Percentiles rank a stretch among this genome's conserved stretches.
Evolutionary conservation across 352 stramenopile species (phyloP).

Genomic region (Phytopythium delawarense): DNA sequence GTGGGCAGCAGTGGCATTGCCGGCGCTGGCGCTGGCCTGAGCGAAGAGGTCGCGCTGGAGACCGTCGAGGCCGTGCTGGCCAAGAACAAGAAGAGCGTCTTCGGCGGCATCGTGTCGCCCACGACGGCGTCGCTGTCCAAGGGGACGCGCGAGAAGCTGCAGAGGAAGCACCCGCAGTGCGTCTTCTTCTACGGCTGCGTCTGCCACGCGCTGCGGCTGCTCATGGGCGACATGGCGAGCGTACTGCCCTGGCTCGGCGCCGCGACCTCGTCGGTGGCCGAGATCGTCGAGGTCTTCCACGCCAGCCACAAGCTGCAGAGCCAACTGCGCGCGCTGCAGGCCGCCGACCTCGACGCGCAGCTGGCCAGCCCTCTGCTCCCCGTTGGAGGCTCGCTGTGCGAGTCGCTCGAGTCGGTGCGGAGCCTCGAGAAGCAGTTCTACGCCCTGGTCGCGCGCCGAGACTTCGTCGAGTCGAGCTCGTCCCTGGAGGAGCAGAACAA

Average conservation of each 20-base stretch:
- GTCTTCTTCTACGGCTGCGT: constrained; percentile 68
- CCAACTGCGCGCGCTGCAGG: constrained; percentile 8
- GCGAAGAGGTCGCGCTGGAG: constrained; percentile 29
- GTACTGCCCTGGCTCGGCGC: constrained; percentile 49
- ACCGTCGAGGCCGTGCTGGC: constrained; percentile 45
- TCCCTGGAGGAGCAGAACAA: constrained; percentile 37
- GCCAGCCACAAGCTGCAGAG: constrained; percentile 42
- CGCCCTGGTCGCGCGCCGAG: constrained; percentile 42
- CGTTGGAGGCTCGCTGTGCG: constrained; percentile 23
- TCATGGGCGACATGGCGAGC: constrained; percentile 47
- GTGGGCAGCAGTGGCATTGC: background rate
- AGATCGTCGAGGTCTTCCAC: constrained; percentile 40
- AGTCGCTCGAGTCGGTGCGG: constrained; percentile 42
- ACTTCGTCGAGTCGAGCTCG: constrained; percentile 44
- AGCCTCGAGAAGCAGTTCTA: constrained; percentile 53
- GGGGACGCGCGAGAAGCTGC: constrained; percentile 41
- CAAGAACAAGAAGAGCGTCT: constrained; percentile 46
- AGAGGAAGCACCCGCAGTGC: constrained; percentile 54
- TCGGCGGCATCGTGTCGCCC: constrained; percentile 50
- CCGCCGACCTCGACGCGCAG: constrained; percentile 3
- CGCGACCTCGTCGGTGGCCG: constrained; percentile 27
- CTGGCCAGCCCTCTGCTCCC: constrained; percentile 9
- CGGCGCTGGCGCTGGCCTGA: constrained; percentile 1
- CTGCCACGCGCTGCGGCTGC: constrained; percentile 34
- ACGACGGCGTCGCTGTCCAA: constrained; percentile 33